phyloP scores from a whole-genome alignment of 768 basidiomycete species.

The Leccinum subgranulosum region DNA sequence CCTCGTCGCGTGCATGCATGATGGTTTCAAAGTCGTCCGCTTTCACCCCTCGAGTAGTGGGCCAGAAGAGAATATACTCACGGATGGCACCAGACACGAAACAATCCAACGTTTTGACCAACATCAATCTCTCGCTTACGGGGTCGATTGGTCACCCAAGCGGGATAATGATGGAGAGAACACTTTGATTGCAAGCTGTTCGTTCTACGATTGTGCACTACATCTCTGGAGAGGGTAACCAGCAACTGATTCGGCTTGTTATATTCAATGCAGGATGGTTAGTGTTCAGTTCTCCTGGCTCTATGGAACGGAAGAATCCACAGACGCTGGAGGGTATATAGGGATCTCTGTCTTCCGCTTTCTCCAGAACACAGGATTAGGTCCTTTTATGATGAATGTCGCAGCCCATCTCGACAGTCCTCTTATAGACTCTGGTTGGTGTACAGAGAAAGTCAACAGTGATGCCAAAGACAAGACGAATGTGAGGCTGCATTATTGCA shows the following conservation, averaged over 20 bases:
- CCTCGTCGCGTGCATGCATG: constrained; percentile 96
- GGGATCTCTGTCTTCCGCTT: constrained; percentile 22
- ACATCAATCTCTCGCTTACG: constrained; percentile 87
- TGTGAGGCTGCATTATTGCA: constrained; percentile 39
- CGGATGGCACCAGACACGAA: constrained; percentile 27
- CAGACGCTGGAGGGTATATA: constrained; percentile 8
- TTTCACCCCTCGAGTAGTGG: constrained; percentile 12
- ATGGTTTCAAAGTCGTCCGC: constrained; percentile 82
- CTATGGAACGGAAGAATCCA: not conserved
- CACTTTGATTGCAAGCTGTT: constrained; percentile 80
- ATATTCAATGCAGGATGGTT: not conserved
- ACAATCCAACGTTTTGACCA: constrained; percentile 62
- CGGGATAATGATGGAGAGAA: constrained; percentile 23
- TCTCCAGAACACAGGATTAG: constrained; percentile 54
- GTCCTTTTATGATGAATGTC: constrained; percentile 61
- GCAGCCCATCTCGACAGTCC: constrained; percentile 74
- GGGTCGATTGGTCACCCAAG: constrained; percentile 81
- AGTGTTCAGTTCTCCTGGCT: not conserved
- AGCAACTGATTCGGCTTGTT: not conserved
- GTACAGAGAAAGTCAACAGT: constrained; percentile 59
- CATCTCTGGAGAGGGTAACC: constrained; percentile 72
- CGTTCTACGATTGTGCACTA: constrained; percentile 90
- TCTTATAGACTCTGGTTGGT: constrained; percentile 62
- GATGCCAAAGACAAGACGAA: constrained; percentile 65
- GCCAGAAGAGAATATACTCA: not conserved